Evolutionary conservation across 768 basidiomycete genomes (phyloP), one percentile per base, ranked within the genome.

Genomic region (Atractiella rhizophila): DNA sequence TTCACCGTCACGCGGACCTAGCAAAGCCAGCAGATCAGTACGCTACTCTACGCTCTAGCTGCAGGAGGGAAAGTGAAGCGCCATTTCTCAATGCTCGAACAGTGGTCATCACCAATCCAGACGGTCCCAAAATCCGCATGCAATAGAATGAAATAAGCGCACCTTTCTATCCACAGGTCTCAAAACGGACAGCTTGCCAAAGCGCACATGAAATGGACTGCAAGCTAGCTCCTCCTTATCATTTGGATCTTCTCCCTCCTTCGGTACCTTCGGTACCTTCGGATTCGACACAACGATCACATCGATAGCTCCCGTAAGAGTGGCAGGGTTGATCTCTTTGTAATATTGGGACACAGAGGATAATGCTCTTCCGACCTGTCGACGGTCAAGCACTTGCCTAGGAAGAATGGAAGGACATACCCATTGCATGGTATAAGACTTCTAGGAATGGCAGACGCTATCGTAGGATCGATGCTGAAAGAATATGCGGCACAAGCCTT

Each of bases 221-320:
- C 85, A 91, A 1, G 70, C 76, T 13, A 91, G 69, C 52, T 74
- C 74, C 24, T 64, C 65, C 64, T 46, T 35, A 25, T 48, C 52
- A 11, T 52, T 56, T 49, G 66, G 64, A n/a, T 68, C 62, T 19
- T 70, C 72, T 35, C 75, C 70, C 47, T 75, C 71, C 35, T n/a
- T n/a, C n/a, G n/a, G n/a, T n/a, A n/a, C n/a, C n/a, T n/a, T n/a
- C n/a, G n/a, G n/a, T n/a, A n/a, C n/a, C n/a, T n/a, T n/a, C n/a
- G n/a, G n/a, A n/a, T n/a, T n/a, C n/a, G n/a, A n/a, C n/a, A 98
- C 71, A 50, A 96, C 88, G 54, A 98, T 85, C 60, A 98, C 81
- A 67, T 98, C 88, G 67, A 96, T 91, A 32, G 91, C 91, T 33
- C 91, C 88, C 4, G 86, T 91, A 43, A 98, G 70, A 0, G 91